Evolutionary conservation across 345 rosid species (phyloP).

Genomic region (Clarkia xantiana): DNA sequence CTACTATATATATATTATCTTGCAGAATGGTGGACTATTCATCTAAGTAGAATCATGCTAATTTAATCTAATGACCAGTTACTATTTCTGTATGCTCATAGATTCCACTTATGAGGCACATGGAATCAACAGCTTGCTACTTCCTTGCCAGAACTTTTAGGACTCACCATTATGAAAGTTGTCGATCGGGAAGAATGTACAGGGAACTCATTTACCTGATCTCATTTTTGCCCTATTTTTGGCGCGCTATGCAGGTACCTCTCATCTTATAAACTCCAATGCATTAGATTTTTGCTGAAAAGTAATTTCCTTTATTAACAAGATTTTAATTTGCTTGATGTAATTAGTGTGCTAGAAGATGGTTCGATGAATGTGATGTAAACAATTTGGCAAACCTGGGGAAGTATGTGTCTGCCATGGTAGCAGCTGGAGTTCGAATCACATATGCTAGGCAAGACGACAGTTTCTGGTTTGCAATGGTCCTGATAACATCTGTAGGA

Average conservation of each 20-base stretch:
- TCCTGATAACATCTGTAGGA: slow-evolving; percentile 41
- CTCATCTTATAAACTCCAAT: neutral
- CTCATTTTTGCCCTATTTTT: slow-evolving; percentile 81
- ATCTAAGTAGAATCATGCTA: neutral
- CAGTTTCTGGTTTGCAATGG: slow-evolving; percentile 40
- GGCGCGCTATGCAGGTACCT: slow-evolving; percentile 98
- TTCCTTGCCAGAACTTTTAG: slow-evolving; percentile 59
- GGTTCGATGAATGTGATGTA: slow-evolving; percentile 51
- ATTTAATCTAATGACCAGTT: neutral
- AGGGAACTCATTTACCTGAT: slow-evolving; percentile 71
- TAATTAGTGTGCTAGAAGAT: slow-evolving; percentile 79
- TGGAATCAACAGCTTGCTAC: slow-evolving; percentile 82
- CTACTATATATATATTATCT: neutral
- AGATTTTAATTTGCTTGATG: neutral
- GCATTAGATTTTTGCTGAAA: neutral
- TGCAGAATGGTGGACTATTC: neutral
- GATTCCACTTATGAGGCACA: slow-evolving; percentile 79
- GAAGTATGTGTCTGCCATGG: slow-evolving; percentile 92
- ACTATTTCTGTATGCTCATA: slow-evolving; percentile 11
- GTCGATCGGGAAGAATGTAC: slow-evolving; percentile 50
- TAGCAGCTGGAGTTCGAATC: slow-evolving; percentile 86
- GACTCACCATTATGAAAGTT: slow-evolving; percentile 59
- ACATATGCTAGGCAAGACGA: slow-evolving; percentile 46
- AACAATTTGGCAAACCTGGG: slow-evolving; percentile 89
- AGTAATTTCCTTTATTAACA: too few species aligned